Conservation (phyloP, 805 yeast genomes). For the Saturnispora kantuleensis region DNA sequence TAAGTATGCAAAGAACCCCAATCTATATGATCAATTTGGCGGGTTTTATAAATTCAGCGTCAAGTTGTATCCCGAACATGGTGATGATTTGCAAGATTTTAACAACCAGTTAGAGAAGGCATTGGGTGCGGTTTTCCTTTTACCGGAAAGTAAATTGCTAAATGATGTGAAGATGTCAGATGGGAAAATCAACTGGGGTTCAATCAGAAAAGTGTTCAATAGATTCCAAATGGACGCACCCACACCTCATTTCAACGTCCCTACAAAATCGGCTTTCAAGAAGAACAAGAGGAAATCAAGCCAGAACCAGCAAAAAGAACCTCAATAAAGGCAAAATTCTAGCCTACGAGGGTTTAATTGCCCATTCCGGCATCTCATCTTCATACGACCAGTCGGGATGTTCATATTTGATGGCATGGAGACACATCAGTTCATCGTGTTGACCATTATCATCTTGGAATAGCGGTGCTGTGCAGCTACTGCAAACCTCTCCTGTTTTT, state of each 20-base stretch:
- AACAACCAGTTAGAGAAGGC: conserved; percentile 11
- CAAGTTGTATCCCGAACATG: conserved; percentile 11
- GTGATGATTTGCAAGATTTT: conserved; percentile 12
- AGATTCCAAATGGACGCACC: conserved; percentile 3
- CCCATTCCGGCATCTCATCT: conserved; percentile 41
- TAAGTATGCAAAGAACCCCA: conserved; percentile 9
- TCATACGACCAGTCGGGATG: conserved; percentile 29
- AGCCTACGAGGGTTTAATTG: conserved; percentile 11
- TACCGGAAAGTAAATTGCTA: conserved; percentile 5
- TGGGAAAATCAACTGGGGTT: conserved; percentile 15
- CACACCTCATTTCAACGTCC: neutral
- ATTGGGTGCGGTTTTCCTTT: conserved; percentile 12
- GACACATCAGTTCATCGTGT: conserved; percentile 30
- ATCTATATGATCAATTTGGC: conserved; percentile 10
- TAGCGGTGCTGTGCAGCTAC: conserved; percentile 27
- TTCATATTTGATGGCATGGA: conserved; percentile 38
- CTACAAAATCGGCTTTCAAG: neutral
- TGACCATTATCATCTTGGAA: conserved; percentile 24
- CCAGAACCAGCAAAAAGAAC: neutral
- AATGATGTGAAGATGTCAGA: conserved; percentile 9
- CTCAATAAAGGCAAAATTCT: too few species aligned
- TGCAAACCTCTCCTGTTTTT: conserved; percentile 21
- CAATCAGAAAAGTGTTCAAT: conserved; percentile 9
- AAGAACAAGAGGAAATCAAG: neutral
- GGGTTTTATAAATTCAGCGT: conserved; percentile 21